Percentiles rank a stretch among this genome's conserved stretches.
Evolutionary conservation across 129 eudicot genomes (phyloP).

Genomic region (Rutidosis leptorrhynchoides): DNA sequence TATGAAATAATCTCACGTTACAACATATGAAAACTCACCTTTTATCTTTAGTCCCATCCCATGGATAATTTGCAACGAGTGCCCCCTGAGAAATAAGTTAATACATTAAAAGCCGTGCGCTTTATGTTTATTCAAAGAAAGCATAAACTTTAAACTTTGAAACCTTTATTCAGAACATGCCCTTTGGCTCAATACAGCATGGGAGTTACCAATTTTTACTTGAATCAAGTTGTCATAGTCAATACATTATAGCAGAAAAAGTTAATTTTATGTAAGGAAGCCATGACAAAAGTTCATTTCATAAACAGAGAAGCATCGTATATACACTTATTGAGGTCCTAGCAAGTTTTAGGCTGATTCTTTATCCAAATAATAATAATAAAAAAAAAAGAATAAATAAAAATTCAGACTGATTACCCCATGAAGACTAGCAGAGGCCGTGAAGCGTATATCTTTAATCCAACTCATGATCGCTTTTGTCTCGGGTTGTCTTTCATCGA

Average conservation of each 20-base stretch:
- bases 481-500: conserved; percentile 70
- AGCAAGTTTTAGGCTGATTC: conserved; percentile 28
- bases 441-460: conserved; percentile 60
- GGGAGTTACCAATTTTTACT: not conserved
- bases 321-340: conserved; percentile 9
- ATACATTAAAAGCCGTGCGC: conserved; percentile 11
- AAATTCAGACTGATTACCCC: conserved; percentile 72
- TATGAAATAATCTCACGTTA: no score
- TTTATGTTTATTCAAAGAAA: conserved; percentile 4
- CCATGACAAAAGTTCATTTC: not conserved
- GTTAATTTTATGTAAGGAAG: not conserved
- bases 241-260: not conserved
- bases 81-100: conserved; percentile 66
- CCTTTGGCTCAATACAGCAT: not conserved
- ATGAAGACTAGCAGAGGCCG: conserved; percentile 94
- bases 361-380: no score
- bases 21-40: conserved; percentile 36
- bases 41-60: conserved; percentile 87
- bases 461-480: conserved; percentile 92
- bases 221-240: not conserved
- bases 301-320: not conserved
- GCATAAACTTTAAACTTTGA: not conserved
- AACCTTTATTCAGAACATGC: not conserved
- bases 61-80: conserved; percentile 97
- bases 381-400: no score